Base-by-base conservation (phyloP, 139 green algal genomes). In the Protoeuglena noctilucae region DNA sequence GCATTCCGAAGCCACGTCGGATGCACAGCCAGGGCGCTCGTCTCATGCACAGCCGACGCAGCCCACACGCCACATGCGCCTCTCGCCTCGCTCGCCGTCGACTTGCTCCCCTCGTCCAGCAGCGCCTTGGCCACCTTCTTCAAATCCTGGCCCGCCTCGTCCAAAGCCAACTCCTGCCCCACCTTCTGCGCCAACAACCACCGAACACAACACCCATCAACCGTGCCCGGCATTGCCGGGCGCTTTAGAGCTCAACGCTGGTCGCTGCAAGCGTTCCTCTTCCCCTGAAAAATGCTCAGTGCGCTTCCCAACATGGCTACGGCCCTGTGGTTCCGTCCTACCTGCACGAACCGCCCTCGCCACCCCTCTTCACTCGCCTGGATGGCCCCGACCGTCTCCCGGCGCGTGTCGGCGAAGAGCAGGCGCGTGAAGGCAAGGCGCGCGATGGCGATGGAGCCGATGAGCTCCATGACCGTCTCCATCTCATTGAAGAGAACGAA, bases 401-500 rank as follows among this genome's bases (percentile, higher is more conserved):
- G 53, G 6, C 71, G 31, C 25, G 69, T 64, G 18, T 76, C 59
- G 9, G 67, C 64, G 56, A 74, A 76, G 19, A 70, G 52, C 21
- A 73, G 3, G 17, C 59, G 23, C 56, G 64, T 73, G 40, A 66
- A 19, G 25, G 65, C 30, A 43, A 79, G 73, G 34, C 71, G 54
- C 19, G 60, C 71, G 17, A 49, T 60, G 12, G 67, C 71, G 48
- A 67, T 24, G 14, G 70, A 28, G 21, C 67, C 71, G 50, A 60
- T 51, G 41, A 78, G 26, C 63, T 79, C 67, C 55, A 79, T 34
- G 3, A 76, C 34, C 17, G 70, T 28, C 52, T 73, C 71, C 18
- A 63, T 53, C 49, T 79, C 67, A 29, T 64, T 66, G 63, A 77
- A 68, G 1, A 79, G 40, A 27, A 76, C 18, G 2, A 70, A 53